These are phyloP conservation scores for Microdochium paspali DNA, from an alignment of 2,329 filamentous ascomycete species.

Conservation along the genomic window DNA sequence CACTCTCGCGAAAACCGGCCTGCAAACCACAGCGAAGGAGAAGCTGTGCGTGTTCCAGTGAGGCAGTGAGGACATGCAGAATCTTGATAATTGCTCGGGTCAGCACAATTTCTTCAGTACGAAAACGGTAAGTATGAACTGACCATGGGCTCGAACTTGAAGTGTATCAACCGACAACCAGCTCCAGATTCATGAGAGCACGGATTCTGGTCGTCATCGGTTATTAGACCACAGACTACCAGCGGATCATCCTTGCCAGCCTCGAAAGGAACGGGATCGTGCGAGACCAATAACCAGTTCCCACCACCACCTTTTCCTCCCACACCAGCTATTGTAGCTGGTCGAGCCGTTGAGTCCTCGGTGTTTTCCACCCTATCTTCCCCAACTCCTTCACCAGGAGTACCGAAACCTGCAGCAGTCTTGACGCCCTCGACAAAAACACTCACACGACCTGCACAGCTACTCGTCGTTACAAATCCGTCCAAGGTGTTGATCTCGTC, in stretches of 20 bases:
- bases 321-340: constrained; percentile 42
- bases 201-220: constrained; percentile 11
- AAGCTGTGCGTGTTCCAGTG: constrained; percentile 62
- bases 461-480: constrained; percentile 84
- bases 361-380: constrained; percentile 6
- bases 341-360: constrained; percentile 10
- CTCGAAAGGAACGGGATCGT: constrained; percentile 51
- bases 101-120: neutral
- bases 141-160: constrained; percentile 96
- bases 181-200: constrained; percentile 10
- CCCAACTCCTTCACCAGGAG: constrained; percentile 7
- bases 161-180: constrained; percentile 54
- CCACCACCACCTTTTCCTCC: constrained; percentile 83
- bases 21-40: constrained; percentile 67
- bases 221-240: constrained; percentile 18
- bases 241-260: constrained; percentile 15
- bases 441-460: constrained; percentile 78
- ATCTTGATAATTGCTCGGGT: constrained; percentile 46
- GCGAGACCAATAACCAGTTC: constrained; percentile 80
- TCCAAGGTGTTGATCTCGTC: constrained; percentile 64
- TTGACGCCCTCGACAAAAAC: constrained; percentile 78
- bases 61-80: constrained; percentile 75
- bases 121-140: constrained; percentile 16
- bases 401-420: constrained; percentile 18
- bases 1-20: constrained; percentile 85